Base-by-base conservation (phyloP, 352 stramenopile genomes). In the Phytophthora ohioensis region DNA sequence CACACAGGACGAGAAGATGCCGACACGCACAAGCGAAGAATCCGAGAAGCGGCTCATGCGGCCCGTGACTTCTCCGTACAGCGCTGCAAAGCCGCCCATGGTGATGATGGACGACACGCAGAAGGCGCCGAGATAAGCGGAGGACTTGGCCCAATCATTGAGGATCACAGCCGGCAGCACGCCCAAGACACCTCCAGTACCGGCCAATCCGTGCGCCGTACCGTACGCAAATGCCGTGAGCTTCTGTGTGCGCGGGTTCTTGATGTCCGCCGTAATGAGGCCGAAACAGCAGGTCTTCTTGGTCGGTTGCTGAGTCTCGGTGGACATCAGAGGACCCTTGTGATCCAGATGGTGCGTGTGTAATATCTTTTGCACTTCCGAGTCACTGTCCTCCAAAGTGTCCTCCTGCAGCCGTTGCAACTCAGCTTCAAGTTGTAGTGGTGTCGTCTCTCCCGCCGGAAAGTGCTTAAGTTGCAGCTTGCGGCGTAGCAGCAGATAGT, bases 131-230 rank as follows among this genome's bases (percentile, higher is more conserved):
- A 98, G 73, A 69, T 98, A 98, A 27, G 90, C 63, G 30, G 78
- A 81, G 42, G 88, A 93, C 36, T 94, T 82, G 47, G 43, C 47
- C 69, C 74, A 84, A 64, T 96, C 75, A 57, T 94, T 89, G 39
- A 97, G 67, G 66, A 97, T 85, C 30, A 97, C 86, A 0, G 91
- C 91, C 3, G 92, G 92, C 31, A 98, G 78, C 12, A 98, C 85
- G 27, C 91, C 91, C 12, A 98, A 61, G 57, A 91, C 78, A 35
- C 83, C 82, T 3, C 84, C 84, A 5, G 84, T 87, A 39, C 81
- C 84, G 2, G 91, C 90, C 17, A 98, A 66, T 3, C 92, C 92
- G 70, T 98, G 91, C 41, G 94, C 73, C n/a, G 94, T 92, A 13
- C 92, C 92, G 61, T 93, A 88, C 12, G 76, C 69, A 27, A 97